Evolutionary conservation across 495 filamentous ascomycete species (phyloP), one percentile per base, ranked within the genome.

Genomic region (Aspergillus homomorphus): DNA sequence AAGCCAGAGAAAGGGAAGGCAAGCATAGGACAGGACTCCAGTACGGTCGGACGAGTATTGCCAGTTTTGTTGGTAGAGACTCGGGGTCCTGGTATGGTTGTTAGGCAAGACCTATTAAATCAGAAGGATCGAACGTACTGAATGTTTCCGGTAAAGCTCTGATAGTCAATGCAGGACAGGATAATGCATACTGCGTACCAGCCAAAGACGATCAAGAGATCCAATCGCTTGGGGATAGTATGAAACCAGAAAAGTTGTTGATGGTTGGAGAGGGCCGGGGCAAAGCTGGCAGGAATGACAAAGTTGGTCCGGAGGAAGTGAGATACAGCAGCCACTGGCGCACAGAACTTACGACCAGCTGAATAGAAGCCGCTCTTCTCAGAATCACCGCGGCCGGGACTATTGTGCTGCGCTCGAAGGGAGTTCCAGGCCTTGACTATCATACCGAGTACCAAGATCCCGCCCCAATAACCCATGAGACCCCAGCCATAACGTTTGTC

Each of bases 1-100:
- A 4, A 78, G 56, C 59, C 72, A 75, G 26, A 74, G 54, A 4
- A 77, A 65, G 0, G 75, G 69, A 45, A 78, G 62, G 49, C 75
- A 73, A 24, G 67, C 70, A 26, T 73, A 59, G 18, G 67, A 59
- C 12, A 80, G 55, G 24, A 74, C 62, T 2, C 75, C 75, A 8
- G 73, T 66, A 7, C 75, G 64, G 41, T 75, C 66, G n/a, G 66
- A 65, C 19, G 71, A 56, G 33, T 73, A 68, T 38, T 62, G 56
- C 63, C 63, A 66, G 24, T 52, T 57, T 38, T 66, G 59, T 45
- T 60, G 53, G 51, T 5, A 48, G 16, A 58, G 16, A 23, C 22
- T 52, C 16, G 51, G 55, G 5, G 45, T 59, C 33, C 56, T 58
- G 12, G 9, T 14, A 19, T 18, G 18, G 19, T 23, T 20, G 21